A percentile compares a stretch with the other conserved stretches of the same genome.
Evolutionary conservation across 345 rosid genomes (phyloP).

Genomic region (Theobroma cacao): DNA sequence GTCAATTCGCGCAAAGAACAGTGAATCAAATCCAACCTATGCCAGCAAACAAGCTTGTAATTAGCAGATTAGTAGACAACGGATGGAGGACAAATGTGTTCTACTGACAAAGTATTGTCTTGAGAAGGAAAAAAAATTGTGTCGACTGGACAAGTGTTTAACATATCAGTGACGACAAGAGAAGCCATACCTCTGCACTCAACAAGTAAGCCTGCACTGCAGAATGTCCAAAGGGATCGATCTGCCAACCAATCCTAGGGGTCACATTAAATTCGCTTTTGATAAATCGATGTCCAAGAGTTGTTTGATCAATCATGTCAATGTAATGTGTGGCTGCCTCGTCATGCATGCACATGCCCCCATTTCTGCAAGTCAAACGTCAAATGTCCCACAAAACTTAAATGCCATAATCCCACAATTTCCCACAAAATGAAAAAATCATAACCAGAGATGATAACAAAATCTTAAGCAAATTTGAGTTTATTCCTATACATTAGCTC

Average conservation of each 20-base stretch:
- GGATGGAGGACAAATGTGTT: not conserved
- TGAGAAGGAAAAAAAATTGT: not conserved
- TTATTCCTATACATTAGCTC: slow-evolving; percentile 41
- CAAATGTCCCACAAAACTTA: not conserved
- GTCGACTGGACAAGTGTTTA: not conserved
- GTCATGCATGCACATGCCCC: slow-evolving; percentile 58
- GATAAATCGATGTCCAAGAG: slow-evolving; percentile 49
- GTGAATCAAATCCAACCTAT: slow-evolving; percentile 58
- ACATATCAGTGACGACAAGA: not conserved
- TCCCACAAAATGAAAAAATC: not conserved
- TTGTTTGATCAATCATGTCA: slow-evolving; percentile 57
- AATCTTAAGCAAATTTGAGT: not conserved
- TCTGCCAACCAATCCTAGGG: slow-evolving; percentile 61
- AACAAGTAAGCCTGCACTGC: slow-evolving; percentile 51
- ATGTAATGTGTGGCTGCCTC: slow-evolving; percentile 48
- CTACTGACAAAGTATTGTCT: not conserved
- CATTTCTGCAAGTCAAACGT: slow-evolving; percentile 43
- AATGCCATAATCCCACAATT: not conserved
- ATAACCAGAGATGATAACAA: not conserved
- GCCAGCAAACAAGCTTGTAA: slow-evolving; percentile 13
- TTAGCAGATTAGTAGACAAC: slow-evolving; percentile 2
- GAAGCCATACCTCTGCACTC: slow-evolving; percentile 43
- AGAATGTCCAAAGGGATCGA: slow-evolving; percentile 59
- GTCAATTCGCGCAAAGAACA: slow-evolving; percentile 50
- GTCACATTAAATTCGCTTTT: slow-evolving; percentile 45